A percentile compares a stretch with the other conserved stretches of the same genome.
Conservation (phyloP, 2,329 filamentous ascomycete species). For the Diatrype stigma region DNA sequence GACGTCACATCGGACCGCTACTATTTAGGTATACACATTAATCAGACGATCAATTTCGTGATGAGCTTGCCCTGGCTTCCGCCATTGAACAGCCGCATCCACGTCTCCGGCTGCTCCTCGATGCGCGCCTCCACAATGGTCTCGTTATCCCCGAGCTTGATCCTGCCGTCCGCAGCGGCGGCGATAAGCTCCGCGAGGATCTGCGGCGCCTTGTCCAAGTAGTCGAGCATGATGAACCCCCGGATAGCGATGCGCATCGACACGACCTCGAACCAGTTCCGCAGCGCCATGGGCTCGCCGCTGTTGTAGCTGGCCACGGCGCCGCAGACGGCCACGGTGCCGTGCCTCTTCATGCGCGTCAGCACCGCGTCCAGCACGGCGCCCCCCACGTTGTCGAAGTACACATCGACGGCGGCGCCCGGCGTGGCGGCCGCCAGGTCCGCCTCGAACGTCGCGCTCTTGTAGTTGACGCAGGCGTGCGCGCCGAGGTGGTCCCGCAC, state of each 20-base stretch:
- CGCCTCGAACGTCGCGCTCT: constrained; percentile 39
- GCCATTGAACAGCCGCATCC: constrained; percentile 24
- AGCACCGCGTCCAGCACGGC: constrained; percentile 43
- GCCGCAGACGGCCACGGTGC: constrained; percentile 39
- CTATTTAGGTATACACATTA: too few species aligned
- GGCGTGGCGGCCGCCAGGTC: constrained; percentile 43
- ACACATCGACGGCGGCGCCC: constrained; percentile 48
- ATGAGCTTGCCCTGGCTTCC: constrained; percentile 24
- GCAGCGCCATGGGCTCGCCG: constrained; percentile 25
- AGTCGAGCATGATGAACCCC: constrained; percentile 41
- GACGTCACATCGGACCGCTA: too few species aligned
- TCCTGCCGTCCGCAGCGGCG: constrained; percentile 19
- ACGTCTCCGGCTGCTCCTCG: constrained; percentile 24
- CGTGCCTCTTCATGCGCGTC: constrained; percentile 34
- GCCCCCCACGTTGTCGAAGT: constrained; percentile 48
- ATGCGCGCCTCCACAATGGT: constrained; percentile 23
- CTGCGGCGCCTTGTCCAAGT: constrained; percentile 21
- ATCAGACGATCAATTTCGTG: constrained; percentile 19
- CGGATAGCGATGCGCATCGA: constrained; percentile 35
- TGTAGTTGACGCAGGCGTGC: constrained; percentile 53
- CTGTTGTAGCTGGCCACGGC: constrained; percentile 38
- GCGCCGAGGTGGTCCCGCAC: constrained; percentile 44
- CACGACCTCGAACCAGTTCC: constrained; percentile 41
- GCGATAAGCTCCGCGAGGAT: constrained; percentile 20
- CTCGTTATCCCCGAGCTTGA: constrained; percentile 19